Percentiles rank a stretch among this genome's conserved stretches.
phyloP scores from a whole-genome alignment of 257 asterid genomes.

The Galeopsis tetrahit region DNA sequence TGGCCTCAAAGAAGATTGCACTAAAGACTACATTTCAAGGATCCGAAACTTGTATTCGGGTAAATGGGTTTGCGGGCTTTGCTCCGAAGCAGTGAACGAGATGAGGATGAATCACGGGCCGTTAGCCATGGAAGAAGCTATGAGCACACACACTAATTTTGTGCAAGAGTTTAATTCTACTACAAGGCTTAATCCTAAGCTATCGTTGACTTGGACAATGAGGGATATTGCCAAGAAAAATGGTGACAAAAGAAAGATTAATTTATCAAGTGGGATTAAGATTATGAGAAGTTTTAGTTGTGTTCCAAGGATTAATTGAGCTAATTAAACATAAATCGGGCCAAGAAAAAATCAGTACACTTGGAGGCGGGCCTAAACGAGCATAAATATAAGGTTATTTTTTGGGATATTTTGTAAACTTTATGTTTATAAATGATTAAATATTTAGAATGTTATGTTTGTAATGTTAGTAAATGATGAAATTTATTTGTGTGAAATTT shows the following conservation, averaged over 20 bases:
- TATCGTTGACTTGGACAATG: constrained; percentile 51
- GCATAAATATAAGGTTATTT: too few species aligned
- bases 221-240: constrained; percentile 46
- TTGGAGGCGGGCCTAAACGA: too few species aligned
- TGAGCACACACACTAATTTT: constrained; percentile 39
- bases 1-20: constrained; percentile 59
- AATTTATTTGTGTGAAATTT: too few species aligned
- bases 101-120: constrained; percentile 1
- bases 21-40: constrained; percentile 41
- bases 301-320: constrained; percentile 41
- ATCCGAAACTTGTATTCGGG: constrained; percentile 49
- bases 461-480: too few species aligned
- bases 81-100: constrained; percentile 61
- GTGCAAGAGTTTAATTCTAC: constrained; percentile 48
- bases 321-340: too few species aligned
- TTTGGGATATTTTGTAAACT: too few species aligned
- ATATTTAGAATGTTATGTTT: too few species aligned
- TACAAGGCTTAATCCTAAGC: constrained; percentile 53
- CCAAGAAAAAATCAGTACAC: too few species aligned
- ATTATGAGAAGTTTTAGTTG: constrained; percentile 49
- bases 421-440: too few species aligned
- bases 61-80: constrained; percentile 66
- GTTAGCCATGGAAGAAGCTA: constrained; percentile 47
- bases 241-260: constrained; percentile 29
- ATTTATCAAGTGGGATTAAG: constrained; percentile 22